Evolutionary conservation across 805 yeast species (phyloP), one percentile per base, ranked within the genome.

Genomic region (Teunomyces aglyptinius): DNA sequence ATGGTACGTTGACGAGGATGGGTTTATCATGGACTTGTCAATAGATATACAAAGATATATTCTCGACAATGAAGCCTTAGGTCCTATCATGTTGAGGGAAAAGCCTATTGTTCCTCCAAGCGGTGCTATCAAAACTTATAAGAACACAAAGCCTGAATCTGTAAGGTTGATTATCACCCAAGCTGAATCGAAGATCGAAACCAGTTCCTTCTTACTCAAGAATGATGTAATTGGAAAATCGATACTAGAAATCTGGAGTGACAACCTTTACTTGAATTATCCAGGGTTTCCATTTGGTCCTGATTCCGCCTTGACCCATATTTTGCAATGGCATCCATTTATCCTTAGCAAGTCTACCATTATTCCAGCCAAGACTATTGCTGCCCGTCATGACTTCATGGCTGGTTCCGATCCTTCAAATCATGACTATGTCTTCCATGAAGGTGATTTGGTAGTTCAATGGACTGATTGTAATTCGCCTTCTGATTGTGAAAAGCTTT

Each of bases 241-340:
- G 1, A 72, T 89, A 43, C 57, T 91, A n/a, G 97, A 90, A 62
- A 77, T 80, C 53, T 85, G 96, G 90, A 64, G 77, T 28, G 94
- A 89, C 61, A 81, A 82, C 19, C 73, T 89, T 41, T 83, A 81
- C 60, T 77, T 87, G 60, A 75, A 77, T 42, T 89, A 86, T 67
- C 65, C 67, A n/a, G 76, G 76, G 47, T 87, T 87, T 66, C 77
- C 78, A 11, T 63, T 64, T 42, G 77, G 78, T 45, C 85, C 82
- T 4, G 81, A 80, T 48, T 75, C 78, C n/a, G 91, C 94, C 0
- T 60, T 92, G 36, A 78, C 88, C n/a, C 98, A 94, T 62, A 73
- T 90, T 38, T 72, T 90, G 55, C 97, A 89, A 65, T 94, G 98
- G 99, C 99, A 92, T 62, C 96, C 97, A 10, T 81, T 78, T 24